Percentiles rank a stretch among this genome's conserved stretches.
Conservation (phyloP, 2,329 filamentous ascomycete species). For the Sordariomycetes sp. region DNA sequence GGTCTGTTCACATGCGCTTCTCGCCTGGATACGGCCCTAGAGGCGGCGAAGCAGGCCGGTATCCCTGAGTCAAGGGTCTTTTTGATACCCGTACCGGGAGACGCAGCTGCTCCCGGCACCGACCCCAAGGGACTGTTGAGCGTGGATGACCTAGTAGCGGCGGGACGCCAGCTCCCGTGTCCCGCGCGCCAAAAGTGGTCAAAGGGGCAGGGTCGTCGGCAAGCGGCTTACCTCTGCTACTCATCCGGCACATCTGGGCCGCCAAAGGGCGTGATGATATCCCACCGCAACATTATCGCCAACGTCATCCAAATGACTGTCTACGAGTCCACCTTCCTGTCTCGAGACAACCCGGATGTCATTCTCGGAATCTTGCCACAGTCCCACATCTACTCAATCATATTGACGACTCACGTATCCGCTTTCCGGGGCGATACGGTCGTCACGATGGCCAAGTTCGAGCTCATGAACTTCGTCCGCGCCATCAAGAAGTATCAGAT, state of each 20-base stretch:
- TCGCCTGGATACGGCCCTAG: slow-evolving; percentile 52
- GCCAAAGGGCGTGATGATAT: slow-evolving; percentile 81
- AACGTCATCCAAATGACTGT: slow-evolving; percentile 55
- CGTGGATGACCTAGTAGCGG: slow-evolving; percentile 52
- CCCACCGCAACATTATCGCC: slow-evolving; percentile 67
- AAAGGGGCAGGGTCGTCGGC: slow-evolving; percentile 54
- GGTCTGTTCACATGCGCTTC: slow-evolving; percentile 63
- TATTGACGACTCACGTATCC: slow-evolving; percentile 56
- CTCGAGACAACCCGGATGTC: slow-evolving; percentile 23
- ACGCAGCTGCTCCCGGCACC: slow-evolving; percentile 20
- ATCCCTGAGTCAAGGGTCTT: slow-evolving; percentile 57
- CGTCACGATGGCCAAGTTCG: slow-evolving; percentile 66
- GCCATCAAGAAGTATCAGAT: slow-evolving; percentile 64
- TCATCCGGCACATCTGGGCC: slow-evolving; percentile 71
- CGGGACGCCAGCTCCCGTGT: slow-evolving; percentile 43
- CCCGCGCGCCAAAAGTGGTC: slow-evolving; percentile 48
- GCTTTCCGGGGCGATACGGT: slow-evolving; percentile 64
- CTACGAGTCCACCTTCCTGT: slow-evolving; percentile 27
- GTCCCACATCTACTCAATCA: slow-evolving; percentile 72
- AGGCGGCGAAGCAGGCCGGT: slow-evolving; percentile 51
- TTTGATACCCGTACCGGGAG: slow-evolving; percentile 55
- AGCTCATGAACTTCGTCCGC: slow-evolving; percentile 51
- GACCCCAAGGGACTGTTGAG: slow-evolving; percentile 46
- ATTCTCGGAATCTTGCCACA: slow-evolving; percentile 61
- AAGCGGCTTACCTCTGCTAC: slow-evolving; percentile 69